phyloP scores from a whole-genome alignment of 2,329 filamentous ascomycete genomes.

The Apiospora phragmitis region DNA sequence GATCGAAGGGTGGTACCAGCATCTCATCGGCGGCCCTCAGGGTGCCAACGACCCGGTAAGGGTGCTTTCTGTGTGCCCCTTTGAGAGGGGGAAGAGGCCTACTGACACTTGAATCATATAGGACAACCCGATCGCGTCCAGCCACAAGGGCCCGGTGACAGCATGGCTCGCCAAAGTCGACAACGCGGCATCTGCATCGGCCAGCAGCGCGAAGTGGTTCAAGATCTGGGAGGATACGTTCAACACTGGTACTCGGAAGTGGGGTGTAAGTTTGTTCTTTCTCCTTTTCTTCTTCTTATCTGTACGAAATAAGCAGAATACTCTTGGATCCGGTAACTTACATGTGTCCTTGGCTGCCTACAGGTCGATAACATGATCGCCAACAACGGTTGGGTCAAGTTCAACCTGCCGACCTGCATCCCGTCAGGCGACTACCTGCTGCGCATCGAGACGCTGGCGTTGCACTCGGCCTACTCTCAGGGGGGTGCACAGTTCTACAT shows the following conservation, averaged over 20 bases:
- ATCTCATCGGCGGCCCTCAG: conserved; percentile 55
- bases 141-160: conserved; percentile 55
- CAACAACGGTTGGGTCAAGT: conserved; percentile 45
- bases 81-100: neutral
- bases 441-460: conserved; percentile 53
- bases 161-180: conserved; percentile 55
- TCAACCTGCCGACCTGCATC: conserved; percentile 51
- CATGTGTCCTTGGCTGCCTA: neutral
- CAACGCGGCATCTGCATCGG: conserved; percentile 45
- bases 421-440: conserved; percentile 56
- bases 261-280: conserved; percentile 43
- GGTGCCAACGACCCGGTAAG: conserved; percentile 40
- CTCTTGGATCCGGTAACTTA: neutral
- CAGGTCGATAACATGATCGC: conserved; percentile 36
- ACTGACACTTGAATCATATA: neutral
- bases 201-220: conserved; percentile 50
- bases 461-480: conserved; percentile 46
- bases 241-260: conserved; percentile 41
- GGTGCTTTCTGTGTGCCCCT: neutral
- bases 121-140: conserved; percentile 55
- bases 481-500: conserved; percentile 44
- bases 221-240: conserved; percentile 55
- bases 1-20: conserved; percentile 53
- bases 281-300: too few species aligned
- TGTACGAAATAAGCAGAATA: too few species aligned